Percentiles rank a stretch among this genome's conserved stretches.
Evolutionary conservation across 768 basidiomycete species (phyloP).

Genomic region (Lactifluus hygrophoroides): DNA sequence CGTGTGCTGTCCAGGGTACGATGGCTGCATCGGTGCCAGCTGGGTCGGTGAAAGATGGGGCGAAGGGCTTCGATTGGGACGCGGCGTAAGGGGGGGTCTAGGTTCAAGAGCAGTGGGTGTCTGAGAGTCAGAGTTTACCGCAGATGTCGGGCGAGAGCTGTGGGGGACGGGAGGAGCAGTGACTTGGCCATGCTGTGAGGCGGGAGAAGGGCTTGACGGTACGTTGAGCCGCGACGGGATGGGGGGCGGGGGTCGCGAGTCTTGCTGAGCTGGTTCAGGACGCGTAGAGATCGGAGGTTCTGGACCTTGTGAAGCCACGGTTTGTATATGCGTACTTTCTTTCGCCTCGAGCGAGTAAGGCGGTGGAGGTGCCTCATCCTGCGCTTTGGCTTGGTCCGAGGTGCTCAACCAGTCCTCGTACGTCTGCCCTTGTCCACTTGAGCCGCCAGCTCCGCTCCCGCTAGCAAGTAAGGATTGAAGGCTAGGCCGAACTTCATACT

Average conservation of each 20-base stretch:
- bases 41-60: background rate
- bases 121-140: background rate
- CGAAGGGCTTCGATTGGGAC: background rate
- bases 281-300: constrained; percentile 7
- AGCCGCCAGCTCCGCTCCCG: background rate
- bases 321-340: background rate
- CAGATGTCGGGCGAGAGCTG: constrained; percentile 9
- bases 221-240: constrained; percentile 11
- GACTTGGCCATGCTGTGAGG: background rate
- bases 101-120: background rate
- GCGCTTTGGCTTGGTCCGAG: constrained; percentile 32
- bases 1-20: background rate
- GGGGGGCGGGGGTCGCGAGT: constrained; percentile 4
- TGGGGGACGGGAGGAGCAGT: constrained; percentile 8
- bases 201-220: background rate
- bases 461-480: constrained; percentile 6
- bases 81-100: background rate
- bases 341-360: constrained; percentile 58
- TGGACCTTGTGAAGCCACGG: constrained; percentile 1
- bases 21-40: background rate
- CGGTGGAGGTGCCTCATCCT: constrained; percentile 54
- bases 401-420: constrained; percentile 43
- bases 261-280: background rate
- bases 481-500: constrained; percentile 6
- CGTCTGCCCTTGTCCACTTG: constrained; percentile 19